Evolutionary conservation across 108 stramenopile species (phyloP), one percentile per base, ranked within the genome.

Genomic region (Pelagomonas calceolata): DNA sequence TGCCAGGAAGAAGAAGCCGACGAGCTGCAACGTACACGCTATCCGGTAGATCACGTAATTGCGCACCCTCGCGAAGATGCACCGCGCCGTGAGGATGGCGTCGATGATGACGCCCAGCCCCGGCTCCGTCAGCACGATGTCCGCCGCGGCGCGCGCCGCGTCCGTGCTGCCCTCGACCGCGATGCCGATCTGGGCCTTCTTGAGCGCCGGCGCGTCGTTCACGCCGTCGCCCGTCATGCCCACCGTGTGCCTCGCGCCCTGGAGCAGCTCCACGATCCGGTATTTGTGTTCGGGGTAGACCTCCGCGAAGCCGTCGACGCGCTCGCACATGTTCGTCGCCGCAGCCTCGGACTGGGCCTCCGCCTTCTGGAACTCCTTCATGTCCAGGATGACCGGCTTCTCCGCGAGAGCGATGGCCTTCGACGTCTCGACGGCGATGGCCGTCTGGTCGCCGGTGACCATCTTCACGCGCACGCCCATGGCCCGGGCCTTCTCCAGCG

Each of bases 221-320:
- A 89, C 88, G 66, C 88, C 88, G 64, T 89, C 88, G 75, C 88
- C 88, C 18, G 88, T 88, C 75, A 83, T 83, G 34, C 87, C 87
- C 35, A 81, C 81, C 26, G 79, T 78, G 77, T 37, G 66, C 31
- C 70, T 77, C 14, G 65, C 21, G 33, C 60, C 71, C 39, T 75
- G 69, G 32, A 79, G 63, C 33, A 73, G n/a, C 68, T 88, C 78
- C 29, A 91, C 88, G 76, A 89, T 87, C 68, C 83, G 34, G 72
- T 86, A 88, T 86, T 90, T 90, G 82, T 90, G 85, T 78, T 89
- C 87, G 65, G 89, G 92, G 73, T 83, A 87, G 33, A 89, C 87
- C 67, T 86, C 79, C n/a, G 89, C 92, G 71, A 83, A 80, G 37
- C 79, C 78, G 63, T 81, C 43, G 64, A 66, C 70, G 51, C 63